These are phyloP conservation scores for Cladosporium phlei DNA, from an alignment of 2,329 filamentous ascomycete genomes.

Conservation along the genomic window DNA sequence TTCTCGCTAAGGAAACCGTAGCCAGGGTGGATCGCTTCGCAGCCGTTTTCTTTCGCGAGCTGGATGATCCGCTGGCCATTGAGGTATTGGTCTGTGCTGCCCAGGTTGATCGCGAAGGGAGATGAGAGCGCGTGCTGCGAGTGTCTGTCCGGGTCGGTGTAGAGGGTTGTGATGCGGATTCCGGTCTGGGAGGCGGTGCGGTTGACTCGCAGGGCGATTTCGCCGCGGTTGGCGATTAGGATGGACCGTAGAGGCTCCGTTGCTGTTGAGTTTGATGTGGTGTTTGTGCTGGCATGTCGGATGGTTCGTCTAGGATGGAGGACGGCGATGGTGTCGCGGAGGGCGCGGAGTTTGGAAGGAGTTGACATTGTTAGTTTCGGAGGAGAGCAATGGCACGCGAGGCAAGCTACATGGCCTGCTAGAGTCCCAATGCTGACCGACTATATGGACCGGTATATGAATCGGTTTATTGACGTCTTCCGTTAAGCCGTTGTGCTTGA, in stretches of 20 bases:
- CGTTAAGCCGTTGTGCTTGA: too few species aligned
- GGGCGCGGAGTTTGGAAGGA: slow-evolving; percentile 19
- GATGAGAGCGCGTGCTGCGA: slow-evolving; percentile 86
- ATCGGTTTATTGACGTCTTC: too few species aligned
- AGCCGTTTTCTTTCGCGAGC: slow-evolving; percentile 78
- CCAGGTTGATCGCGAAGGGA: slow-evolving; percentile 77
- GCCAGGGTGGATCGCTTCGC: slow-evolving; percentile 88
- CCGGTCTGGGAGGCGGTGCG: slow-evolving; percentile 82
- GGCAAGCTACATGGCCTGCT: slow-evolving; percentile 7
- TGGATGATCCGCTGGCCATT: slow-evolving; percentile 90
- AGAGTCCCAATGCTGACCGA: too few species aligned
- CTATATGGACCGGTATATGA: too few species aligned
- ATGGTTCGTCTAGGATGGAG: slow-evolving; percentile 19
- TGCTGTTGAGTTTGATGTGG: slow-evolving; percentile 4
- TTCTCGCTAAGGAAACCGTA: slow-evolving; percentile 97
- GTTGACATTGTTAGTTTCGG: slow-evolving; percentile 24
- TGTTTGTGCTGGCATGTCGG: slow-evolving; percentile 13
- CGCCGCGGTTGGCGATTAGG: slow-evolving; percentile 92
- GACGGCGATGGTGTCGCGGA: slow-evolving; percentile 18
- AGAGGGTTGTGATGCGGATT: slow-evolving; percentile 88
- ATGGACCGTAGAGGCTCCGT: slow-evolving; percentile 54
- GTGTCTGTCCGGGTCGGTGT: slow-evolving; percentile 82
- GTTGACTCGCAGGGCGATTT: slow-evolving; percentile 91
- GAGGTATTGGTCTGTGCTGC: slow-evolving; percentile 78
- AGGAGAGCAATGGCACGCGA: neutral